phyloP scores from a whole-genome alignment of 345 rosid species.

The Cardamine chenopodiifolia region DNA sequence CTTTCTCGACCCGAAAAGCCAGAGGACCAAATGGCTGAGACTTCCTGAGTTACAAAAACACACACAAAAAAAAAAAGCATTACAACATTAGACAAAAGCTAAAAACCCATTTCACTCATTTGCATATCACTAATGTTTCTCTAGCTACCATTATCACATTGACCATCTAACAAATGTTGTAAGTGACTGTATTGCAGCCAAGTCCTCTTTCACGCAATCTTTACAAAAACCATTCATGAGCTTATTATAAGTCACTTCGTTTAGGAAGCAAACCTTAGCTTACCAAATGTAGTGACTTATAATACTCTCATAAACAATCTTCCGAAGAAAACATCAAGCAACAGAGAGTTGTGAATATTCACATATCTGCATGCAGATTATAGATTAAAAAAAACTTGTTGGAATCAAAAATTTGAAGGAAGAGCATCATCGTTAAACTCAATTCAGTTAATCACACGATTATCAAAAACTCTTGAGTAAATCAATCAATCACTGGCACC shows the following conservation, averaged over 20 bases:
- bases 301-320: constrained; percentile 33
- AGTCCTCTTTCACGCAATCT: neutral
- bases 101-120: neutral
- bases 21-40: neutral
- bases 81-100: neutral
- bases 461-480: neutral
- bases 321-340: neutral
- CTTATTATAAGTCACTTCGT: constrained; percentile 32
- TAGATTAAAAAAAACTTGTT: neutral
- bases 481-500: neutral
- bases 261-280: neutral
- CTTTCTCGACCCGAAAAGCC: neutral
- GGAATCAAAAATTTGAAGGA: neutral
- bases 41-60: neutral
- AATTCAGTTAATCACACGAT: neutral
- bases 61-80: neutral
- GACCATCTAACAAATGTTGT: neutral
- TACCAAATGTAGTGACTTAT: constrained; percentile 36
- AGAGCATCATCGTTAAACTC: neutral
- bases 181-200: too few relatives aligned
- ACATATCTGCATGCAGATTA: neutral
- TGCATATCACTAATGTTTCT: neutral
- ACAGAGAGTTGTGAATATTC: neutral
- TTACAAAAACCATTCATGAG: constrained; percentile 15
- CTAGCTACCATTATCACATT: neutral